Base-by-base conservation (phyloP, 192 early-diverging fungal genomes). In the Cetraspora pellucida region DNA sequence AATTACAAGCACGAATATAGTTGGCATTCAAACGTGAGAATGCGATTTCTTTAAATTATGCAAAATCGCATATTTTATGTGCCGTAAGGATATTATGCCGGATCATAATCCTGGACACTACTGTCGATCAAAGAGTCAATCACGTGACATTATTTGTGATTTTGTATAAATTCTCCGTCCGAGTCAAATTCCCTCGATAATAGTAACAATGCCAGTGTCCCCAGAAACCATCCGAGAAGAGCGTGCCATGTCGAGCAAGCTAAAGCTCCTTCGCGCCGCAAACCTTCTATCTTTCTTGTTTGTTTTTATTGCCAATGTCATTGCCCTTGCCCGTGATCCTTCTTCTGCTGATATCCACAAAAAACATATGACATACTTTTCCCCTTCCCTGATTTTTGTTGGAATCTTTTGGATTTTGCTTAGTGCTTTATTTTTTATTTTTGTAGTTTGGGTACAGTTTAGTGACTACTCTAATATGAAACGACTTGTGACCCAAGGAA, bases 391-490 rank as follows among this genome's bases (percentile, higher is more conserved):
- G 19, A 54, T n/a, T 16, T 75, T 63, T 63, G 59, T 63, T 49
- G 58, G 44, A 63, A 63, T 75, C 60, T 61, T 75, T 64, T 75
- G 58, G 73, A 3, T 47, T 49, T 14, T 50, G 10, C 0, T 60
- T 23, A 25, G 28, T 63, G 1, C 16, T 25, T 63, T 64, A 54
- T 45, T 45, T 16, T 27, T 75, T 21, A 25, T 10, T 4, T 75
- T 75, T 25, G 73, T 61, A 25, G 46, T 75, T 30, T 75, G 25
- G 19, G 73, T 23, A 45, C 73, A 75, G 43, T 75, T 45, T 46
- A 75, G 14, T 47, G 17, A 63, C 23, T 16, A 17, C n/a, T 19
- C 45, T 27, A 47, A 30, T 47, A 27, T 75, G 23, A 31, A 47
- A 21, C 7, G 21, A 4, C 13, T 75, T 4, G 73, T 75, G 8